Percentiles rank a stretch among this genome's conserved stretches.
Conservation (phyloP, 2,329 filamentous ascomycete genomes). For the Cytospora schulzeri region DNA sequence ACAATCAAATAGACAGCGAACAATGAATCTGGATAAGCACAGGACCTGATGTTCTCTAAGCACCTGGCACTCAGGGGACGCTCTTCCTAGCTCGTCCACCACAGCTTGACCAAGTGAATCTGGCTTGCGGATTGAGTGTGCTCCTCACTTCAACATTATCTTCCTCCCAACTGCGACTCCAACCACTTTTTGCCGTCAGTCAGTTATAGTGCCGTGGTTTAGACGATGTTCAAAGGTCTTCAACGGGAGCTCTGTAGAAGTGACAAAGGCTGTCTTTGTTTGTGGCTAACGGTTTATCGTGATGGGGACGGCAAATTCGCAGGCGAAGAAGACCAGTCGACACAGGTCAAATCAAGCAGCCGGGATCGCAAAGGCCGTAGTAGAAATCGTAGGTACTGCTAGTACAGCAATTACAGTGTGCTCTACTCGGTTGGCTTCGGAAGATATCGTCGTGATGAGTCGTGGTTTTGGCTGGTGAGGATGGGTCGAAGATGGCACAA, state of each 20-base stretch:
- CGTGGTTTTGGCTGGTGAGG: neutral
- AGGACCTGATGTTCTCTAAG: constrained; percentile 20
- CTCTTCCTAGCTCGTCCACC: constrained; percentile 21
- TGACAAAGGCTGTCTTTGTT: neutral
- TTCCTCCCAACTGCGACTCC: constrained; percentile 6
- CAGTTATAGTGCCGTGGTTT: neutral
- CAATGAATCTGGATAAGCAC: constrained; percentile 18
- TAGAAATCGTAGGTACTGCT: neutral
- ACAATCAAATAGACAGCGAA: constrained; percentile 22
- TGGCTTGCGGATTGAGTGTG: constrained; percentile 16
- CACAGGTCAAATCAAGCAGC: neutral
- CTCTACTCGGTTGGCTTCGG: neutral
- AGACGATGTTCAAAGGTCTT: neutral
- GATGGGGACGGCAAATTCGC: neutral
- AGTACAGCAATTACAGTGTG: neutral
- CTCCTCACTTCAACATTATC: constrained; percentile 15
- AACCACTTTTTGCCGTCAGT: neutral
- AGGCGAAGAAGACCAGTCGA: neutral
- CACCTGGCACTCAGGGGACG: constrained; percentile 8
- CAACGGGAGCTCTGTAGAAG: neutral
- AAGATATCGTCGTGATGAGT: neutral
- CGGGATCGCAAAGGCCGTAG: neutral
- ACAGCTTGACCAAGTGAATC: constrained; percentile 21
- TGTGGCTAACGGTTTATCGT: neutral
- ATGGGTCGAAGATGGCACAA: neutral